Conservation (phyloP, 2,329 filamentous ascomycete species). For the Aspergillus tubingensis region DNA sequence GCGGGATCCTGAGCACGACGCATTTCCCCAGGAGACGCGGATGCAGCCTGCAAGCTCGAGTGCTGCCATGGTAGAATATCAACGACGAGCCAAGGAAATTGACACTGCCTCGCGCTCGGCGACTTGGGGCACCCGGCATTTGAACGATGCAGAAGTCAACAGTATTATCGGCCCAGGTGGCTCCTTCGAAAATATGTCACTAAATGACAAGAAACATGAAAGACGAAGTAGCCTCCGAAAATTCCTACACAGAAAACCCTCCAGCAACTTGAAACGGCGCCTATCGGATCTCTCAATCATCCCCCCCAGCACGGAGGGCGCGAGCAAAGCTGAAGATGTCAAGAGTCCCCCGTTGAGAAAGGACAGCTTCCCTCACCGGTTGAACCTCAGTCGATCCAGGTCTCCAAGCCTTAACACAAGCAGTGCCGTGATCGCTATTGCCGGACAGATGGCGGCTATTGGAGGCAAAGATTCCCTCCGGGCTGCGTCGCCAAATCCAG, state of each 20-base stretch:
- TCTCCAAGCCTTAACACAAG: constrained; percentile 44
- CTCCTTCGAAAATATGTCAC: constrained; percentile 46
- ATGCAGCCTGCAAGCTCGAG: constrained; percentile 56
- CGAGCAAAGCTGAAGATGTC: constrained; percentile 19
- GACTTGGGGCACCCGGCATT: constrained; percentile 55
- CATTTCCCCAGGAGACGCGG: constrained; percentile 31
- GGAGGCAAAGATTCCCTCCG: constrained; percentile 60
- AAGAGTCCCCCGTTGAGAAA: constrained; percentile 30
- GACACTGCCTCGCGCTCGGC: constrained; percentile 58
- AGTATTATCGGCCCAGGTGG: constrained; percentile 47
- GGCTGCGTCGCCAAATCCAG: constrained; percentile 43
- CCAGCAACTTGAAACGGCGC: constrained; percentile 50
- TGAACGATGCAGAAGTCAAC: constrained; percentile 55
- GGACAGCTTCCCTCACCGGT: constrained; percentile 36
- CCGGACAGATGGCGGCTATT: constrained; percentile 48
- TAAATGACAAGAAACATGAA: constrained; percentile 42
- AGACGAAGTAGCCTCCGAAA: constrained; percentile 51
- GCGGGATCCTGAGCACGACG: constrained; percentile 47
- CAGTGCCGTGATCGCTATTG: constrained; percentile 47
- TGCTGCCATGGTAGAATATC: constrained; percentile 57
- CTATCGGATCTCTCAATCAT: constrained; percentile 33
- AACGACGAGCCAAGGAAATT: constrained; percentile 51
- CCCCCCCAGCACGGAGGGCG: constrained; percentile 31
- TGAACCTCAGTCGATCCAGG: constrained; percentile 42
- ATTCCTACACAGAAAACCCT: constrained; percentile 45